Evolutionary conservation across 176 grass and related monocot genomes (phyloP), one percentile per base, ranked within the genome.

Genomic region (Canna indica): DNA sequence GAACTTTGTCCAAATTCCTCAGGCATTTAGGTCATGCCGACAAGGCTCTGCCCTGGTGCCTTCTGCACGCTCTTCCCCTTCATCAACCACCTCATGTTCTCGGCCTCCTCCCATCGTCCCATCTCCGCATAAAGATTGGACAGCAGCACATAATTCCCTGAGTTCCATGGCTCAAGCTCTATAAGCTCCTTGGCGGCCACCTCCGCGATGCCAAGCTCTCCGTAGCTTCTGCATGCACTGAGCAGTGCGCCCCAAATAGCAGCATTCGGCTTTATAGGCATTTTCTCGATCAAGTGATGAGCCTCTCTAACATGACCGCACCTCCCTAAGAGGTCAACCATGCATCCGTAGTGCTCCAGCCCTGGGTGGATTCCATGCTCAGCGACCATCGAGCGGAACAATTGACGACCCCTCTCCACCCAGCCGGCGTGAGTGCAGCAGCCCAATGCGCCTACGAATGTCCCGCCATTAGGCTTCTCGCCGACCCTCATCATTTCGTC

Each of bases 281-380:
- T 86, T 11, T 54, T 70, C 27, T 31, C 46, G 68, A 90, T 78
- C 72, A 84, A 60, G 24, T 36, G 7, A 33, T 82, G 72, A 9
- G 84, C 88, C 63, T 86, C 84, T 47, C 67, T 25, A 25, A 90
- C 75, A 73, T 76, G 59, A 31, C 88, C 84, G 2, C 75, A 70
- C 35, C 81, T 90, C 41, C 81, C 84, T 54, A 90, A 66, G 34
- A 90, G 77, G 83, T 90, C 88, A 2, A 84, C 84, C 78, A 90
- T 67, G 59, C 88, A 84, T 0, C 81, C 88, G 4, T 90, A 86
- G 42, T 90, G 88, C 59, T 90, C 88, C 11, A 81, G 47, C 67
- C 18, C 41, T 0, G 72, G 75, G 39, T 80, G 71, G 72, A 81
- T 64, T 1, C 46, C 46, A 69, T 86, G 45, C 28, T 81, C 72